Evolutionary conservation across 2,329 filamentous ascomycete genomes (phyloP).

Genomic region (Colletotrichum limetticola): DNA sequence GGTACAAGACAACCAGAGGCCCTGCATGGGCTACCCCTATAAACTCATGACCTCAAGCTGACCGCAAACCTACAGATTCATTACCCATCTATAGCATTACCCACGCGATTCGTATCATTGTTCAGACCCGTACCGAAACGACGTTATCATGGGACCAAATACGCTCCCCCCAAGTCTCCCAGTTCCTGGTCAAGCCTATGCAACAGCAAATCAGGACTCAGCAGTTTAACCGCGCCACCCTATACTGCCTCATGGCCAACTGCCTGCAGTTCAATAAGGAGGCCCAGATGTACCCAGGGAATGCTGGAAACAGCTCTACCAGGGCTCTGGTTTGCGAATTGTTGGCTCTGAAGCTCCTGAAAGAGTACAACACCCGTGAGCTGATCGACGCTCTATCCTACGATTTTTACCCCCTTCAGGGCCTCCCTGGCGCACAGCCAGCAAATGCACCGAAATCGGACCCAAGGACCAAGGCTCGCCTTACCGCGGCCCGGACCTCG

Average conservation of each 20-base stretch:
- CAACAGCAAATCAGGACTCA: constrained; percentile 86
- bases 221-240: constrained; percentile 85
- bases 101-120: constrained; percentile 86
- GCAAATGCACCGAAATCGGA: constrained; percentile 49
- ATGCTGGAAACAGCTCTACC: constrained; percentile 84
- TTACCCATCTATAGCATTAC: constrained; percentile 92
- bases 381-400: constrained; percentile 95
- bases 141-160: constrained; percentile 95
- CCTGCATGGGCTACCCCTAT: constrained; percentile 20
- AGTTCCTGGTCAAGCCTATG: constrained; percentile 95
- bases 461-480: constrained; percentile 55
- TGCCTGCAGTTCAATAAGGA: constrained; percentile 94
- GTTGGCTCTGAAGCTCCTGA: constrained; percentile 87
- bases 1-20: constrained; percentile 58
- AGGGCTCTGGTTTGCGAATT: constrained; percentile 91
- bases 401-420: constrained; percentile 93
- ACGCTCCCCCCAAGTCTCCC: constrained; percentile 93
- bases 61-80: constrained; percentile 67
- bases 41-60: background rate
- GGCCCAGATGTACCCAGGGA: constrained; percentile 82
- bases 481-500: constrained; percentile 80
- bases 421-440: constrained; percentile 65
- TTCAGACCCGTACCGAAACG: constrained; percentile 88
- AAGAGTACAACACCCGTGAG: constrained; percentile 89
- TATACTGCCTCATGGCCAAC: constrained; percentile 93